phyloP scores from a whole-genome alignment of 805 yeast genomes.

The Huiozyma naganishii region DNA sequence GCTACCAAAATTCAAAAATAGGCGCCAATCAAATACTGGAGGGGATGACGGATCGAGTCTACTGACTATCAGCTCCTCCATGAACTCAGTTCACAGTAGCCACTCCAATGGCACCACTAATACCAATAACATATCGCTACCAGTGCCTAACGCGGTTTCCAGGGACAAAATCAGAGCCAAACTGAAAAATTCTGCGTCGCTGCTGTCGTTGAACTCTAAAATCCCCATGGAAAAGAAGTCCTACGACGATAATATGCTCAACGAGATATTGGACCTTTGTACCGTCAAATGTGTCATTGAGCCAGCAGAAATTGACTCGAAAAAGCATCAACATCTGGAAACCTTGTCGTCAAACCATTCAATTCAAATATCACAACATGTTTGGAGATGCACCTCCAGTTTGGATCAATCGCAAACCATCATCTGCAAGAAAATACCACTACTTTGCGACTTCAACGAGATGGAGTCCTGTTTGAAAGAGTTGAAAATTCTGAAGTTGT shows the following conservation, averaged over 20 bases:
- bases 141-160: conserved; percentile 45
- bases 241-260: conserved; percentile 18
- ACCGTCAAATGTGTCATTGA: conserved; percentile 11
- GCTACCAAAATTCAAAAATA: conserved; percentile 19
- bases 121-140: conserved; percentile 39
- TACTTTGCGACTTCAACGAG: conserved; percentile 9
- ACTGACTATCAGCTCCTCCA: conserved; percentile 2
- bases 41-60: conserved; percentile 6
- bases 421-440: conserved; percentile 15
- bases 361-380: conserved; percentile 9
- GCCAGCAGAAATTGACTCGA: conserved; percentile 5
- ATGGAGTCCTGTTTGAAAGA: conserved; percentile 20
- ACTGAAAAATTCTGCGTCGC: conserved; percentile 33
- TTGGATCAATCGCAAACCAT: conserved; percentile 8
- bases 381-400: conserved; percentile 12
- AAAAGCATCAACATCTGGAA: conserved; percentile 2
- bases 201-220: conserved; percentile 21
- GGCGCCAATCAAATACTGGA: conserved; percentile 17
- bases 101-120: conserved; percentile 4
- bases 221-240: conserved; percentile 16
- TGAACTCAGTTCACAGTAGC: conserved; percentile 2
- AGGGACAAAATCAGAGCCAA: conserved; percentile 45
- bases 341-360: conserved; percentile 7
- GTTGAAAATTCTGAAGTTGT: conserved; percentile 14
- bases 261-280: conserved; percentile 18